These are phyloP conservation scores for Pleurotus djamor DNA, from an alignment of 768 basidiomycete genomes.

Conservation along the genomic window DNA sequence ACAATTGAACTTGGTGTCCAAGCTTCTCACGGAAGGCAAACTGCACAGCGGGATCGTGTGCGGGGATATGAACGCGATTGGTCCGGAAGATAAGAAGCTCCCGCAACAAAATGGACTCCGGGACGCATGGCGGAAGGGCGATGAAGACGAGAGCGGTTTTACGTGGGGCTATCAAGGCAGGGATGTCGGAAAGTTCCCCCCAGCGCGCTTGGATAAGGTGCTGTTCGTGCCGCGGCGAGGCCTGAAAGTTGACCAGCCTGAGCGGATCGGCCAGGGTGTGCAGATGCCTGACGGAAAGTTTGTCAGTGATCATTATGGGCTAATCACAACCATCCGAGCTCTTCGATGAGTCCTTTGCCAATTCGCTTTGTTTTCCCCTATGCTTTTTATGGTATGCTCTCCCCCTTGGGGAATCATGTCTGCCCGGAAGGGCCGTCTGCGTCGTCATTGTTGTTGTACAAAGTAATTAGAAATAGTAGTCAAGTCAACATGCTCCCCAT, in stretches of 20 bases:
- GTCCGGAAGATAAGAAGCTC: conserved; percentile 37
- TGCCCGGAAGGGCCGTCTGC: no score
- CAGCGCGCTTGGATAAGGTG: conserved; percentile 64
- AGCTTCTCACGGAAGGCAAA: conserved; percentile 42
- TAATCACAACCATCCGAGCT: conserved; percentile 23
- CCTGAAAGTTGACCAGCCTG: conserved; percentile 50
- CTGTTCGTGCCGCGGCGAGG: conserved; percentile 50
- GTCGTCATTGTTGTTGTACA: no score
- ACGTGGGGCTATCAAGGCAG: conserved; percentile 75
- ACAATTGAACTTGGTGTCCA: conserved; percentile 54
- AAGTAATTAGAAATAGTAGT: no score
- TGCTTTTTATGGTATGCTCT: no score
- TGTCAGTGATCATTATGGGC: conserved; percentile 69
- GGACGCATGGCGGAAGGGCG: conserved; percentile 57
- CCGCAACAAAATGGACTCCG: conserved; percentile 42
- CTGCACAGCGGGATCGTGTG: conserved; percentile 60
- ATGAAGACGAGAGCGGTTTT: conserved; percentile 40
- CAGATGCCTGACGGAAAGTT: conserved; percentile 33
- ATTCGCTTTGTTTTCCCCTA: no score
- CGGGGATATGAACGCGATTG: conserved; percentile 75
- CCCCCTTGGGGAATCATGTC: no score
- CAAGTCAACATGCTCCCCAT: no score
- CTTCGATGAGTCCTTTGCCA: neutral
- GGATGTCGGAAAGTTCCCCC: conserved; percentile 35
- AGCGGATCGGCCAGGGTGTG: conserved; percentile 54